phyloP scores from a whole-genome alignment of 2,329 filamentous ascomycete species.

The Alternaria brassicae region DNA sequence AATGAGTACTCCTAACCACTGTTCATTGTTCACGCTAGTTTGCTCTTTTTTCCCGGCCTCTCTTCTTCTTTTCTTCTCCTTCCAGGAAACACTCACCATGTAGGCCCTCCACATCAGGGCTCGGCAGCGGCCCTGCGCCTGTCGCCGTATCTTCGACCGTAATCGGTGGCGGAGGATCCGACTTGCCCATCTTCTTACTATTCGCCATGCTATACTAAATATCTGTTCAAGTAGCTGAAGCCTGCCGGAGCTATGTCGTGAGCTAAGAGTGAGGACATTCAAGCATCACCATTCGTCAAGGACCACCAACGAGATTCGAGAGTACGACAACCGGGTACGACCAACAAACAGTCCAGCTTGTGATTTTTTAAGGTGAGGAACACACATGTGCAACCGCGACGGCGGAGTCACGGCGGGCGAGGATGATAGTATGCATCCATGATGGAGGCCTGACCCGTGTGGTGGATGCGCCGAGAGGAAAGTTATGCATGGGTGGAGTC shows the following conservation, averaged over 20 bases:
- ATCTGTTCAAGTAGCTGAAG: not conserved
- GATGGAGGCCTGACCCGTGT: conserved; percentile 7
- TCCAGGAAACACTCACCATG: conserved; percentile 16
- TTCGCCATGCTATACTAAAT: conserved; percentile 9
- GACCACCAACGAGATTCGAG: not conserved
- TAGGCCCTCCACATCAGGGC: conserved; percentile 26
- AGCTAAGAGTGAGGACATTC: not conserved
- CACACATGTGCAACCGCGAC: not conserved
- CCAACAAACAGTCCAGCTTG: conserved; percentile 1
- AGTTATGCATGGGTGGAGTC: not conserved
- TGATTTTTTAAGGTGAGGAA: not conserved
- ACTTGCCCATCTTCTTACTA: conserved; percentile 14
- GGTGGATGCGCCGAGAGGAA: not conserved
- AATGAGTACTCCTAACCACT: not conserved
- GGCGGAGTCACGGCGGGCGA: not conserved
- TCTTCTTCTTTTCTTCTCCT: not conserved
- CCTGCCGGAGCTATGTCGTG: conserved; percentile 1
- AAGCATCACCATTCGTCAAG: conserved; percentile 8
- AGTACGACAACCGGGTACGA: conserved; percentile 5
- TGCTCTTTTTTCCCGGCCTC: not conserved
- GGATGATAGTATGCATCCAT: not conserved
- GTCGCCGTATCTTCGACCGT: conserved; percentile 45
- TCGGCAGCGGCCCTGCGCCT: conserved; percentile 30
- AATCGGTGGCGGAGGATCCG: conserved; percentile 41
- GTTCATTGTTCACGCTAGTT: not conserved